Percentiles rank a stretch among this genome's conserved stretches.
These are phyloP conservation scores for Cystobasidiopsis lactophilus DNA, from an alignment of 768 basidiomycete genomes.

Conservation along the genomic window DNA sequence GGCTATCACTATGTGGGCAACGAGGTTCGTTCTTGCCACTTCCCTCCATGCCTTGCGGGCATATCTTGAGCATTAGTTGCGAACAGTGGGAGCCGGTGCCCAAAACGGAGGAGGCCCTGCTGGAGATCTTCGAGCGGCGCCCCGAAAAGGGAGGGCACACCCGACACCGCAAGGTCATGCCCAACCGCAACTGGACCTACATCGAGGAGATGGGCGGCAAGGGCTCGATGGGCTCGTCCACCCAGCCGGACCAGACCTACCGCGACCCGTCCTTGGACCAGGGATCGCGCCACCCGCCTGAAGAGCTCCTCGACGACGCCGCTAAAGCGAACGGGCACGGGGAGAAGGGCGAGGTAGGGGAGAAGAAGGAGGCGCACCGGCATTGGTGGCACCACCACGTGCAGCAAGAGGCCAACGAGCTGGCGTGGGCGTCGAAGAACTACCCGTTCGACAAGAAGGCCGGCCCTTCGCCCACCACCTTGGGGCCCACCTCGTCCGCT, in stretches of 20 bases:
- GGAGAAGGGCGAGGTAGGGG: no score
- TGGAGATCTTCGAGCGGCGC: conserved; percentile 10
- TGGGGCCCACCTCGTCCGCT: conserved; percentile 3
- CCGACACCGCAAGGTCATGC: conserved; percentile 9
- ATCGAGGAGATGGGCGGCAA: no score
- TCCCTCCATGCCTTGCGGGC: no score
- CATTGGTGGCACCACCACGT: no score
- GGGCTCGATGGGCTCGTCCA: no score
- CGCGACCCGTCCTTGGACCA: neutral
- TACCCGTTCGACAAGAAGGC: conserved; percentile 8
- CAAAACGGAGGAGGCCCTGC: conserved; percentile 4
- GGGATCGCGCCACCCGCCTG: no score
- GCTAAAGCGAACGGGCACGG: no score
- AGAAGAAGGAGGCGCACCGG: neutral
- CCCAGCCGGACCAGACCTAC: no score
- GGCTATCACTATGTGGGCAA: neutral
- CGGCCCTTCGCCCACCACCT: conserved; percentile 9
- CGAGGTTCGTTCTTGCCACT: no score
- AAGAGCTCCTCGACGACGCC: no score
- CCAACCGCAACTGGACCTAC: conserved; percentile 5
- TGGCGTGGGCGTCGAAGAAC: conserved; percentile 2
- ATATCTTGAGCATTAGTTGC: conserved; percentile 10
- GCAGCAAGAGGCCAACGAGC: no score
- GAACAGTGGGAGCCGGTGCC: conserved; percentile 9
- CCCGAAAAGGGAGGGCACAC: conserved; percentile 10